Evolutionary conservation across 352 stramenopile species (phyloP).

Genomic region (Globisporangium iwayamae): DNA sequence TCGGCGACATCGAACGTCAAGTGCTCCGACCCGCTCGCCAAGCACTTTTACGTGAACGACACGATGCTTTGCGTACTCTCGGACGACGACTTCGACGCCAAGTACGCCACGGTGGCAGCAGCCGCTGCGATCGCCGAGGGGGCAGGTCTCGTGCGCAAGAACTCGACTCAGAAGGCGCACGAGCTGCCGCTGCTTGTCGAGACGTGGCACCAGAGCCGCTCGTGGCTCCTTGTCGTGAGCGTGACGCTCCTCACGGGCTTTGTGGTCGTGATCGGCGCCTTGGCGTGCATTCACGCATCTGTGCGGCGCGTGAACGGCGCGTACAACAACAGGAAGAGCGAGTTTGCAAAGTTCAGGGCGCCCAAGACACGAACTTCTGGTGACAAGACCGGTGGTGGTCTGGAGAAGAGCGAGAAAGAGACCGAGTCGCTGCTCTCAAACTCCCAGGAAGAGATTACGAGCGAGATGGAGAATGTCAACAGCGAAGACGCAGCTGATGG

Average conservation of each 20-base stretch:
- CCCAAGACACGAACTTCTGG: too few relatives aligned
- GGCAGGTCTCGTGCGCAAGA: not conserved
- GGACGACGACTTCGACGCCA: slow-evolving; percentile 33
- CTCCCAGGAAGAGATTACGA: not conserved
- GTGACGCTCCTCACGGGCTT: slow-evolving; percentile 18
- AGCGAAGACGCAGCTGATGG: not conserved
- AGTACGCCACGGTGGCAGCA: slow-evolving; percentile 22
- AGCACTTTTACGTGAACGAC: slow-evolving; percentile 33
- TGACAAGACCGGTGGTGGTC: not conserved
- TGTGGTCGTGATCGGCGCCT: slow-evolving; percentile 5
- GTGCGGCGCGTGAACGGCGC: not conserved
- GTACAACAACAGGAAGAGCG: slow-evolving; percentile 5
- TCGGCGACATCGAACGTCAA: slow-evolving; percentile 9
- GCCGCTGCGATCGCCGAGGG: not conserved
- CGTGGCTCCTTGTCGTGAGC: slow-evolving; percentile 30
- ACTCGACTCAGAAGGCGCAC: not conserved
- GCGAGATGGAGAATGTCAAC: not conserved
- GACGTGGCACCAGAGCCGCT: slow-evolving; percentile 25
- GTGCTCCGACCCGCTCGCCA: slow-evolving; percentile 30
- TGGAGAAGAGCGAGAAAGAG: slow-evolving; percentile 8
- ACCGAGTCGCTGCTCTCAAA: slow-evolving; percentile 7
- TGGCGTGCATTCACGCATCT: slow-evolving; percentile 1
- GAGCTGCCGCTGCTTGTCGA: slow-evolving; percentile 19
- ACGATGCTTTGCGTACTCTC: slow-evolving; percentile 40
- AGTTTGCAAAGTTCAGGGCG: not conserved